Base-by-base conservation (phyloP, 345 rosid genomes). In the Syzygium oleosum region DNA sequence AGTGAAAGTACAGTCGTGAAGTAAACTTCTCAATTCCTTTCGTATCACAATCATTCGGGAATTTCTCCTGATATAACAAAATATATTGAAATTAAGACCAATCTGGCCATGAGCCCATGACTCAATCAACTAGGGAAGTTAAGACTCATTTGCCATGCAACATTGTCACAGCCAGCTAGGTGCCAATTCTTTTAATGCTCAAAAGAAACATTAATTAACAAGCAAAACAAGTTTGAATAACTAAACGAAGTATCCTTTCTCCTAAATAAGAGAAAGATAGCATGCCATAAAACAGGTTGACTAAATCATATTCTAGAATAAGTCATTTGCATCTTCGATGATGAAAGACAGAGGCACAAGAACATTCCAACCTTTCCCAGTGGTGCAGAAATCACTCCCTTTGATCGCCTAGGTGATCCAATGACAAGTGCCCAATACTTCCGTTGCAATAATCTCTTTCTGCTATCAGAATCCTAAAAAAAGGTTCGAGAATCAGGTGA, bases 371-470 rank as follows among this genome's bases (percentile, higher is more conserved):
- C 99, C 99, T 96, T 98, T 88, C 94, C 94, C 59, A 96, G 88
- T 25, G 98, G 94, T 65, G 95, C 98, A 84, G 98, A 92, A 85
- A 98, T 93, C 61, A 94, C 85, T 61, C 99, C 98, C 85, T 90
- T 92, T 61, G 92, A 85, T 87, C 88, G 91, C 87, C 94, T 92
- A 51, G 97, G 99, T 87, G 92, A 91, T 31, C 98, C 99, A 84
- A 98, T 92, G 87, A 98, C 98, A 43, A 96, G 98, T 58, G 99
- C 99, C 97, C 94, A 91, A 79, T 98, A 98, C 85, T 86, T 93
- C 87, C 95, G 92, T 91, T 90, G 95, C 89, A 98, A 90, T 87
- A 93, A 87, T 89, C 91, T 92, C 86, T 88, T 89, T 91, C 89
- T 91, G 83, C 87, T 84, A 51, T 90, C 90, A 84, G 88, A 88